phyloP scores from a whole-genome alignment of 177 flowering plant species.

The Vitis hybrid region DNA sequence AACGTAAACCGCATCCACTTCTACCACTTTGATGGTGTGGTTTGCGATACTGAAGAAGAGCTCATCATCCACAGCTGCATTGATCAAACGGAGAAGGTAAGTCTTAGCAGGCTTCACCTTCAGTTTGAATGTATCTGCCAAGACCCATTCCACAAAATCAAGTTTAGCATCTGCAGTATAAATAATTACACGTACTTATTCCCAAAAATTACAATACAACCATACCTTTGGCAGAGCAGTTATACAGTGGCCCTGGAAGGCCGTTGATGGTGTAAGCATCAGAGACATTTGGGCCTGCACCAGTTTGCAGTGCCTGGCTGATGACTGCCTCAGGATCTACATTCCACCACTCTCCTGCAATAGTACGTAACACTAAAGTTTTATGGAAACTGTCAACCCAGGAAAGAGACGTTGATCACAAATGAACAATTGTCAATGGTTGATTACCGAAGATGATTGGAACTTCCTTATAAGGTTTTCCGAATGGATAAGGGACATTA shows the following conservation, averaged over 20 bases:
- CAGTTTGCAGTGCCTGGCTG: constrained; percentile 45
- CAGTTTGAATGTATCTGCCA: constrained; percentile 42
- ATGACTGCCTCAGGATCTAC: constrained; percentile 50
- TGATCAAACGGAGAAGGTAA: constrained; percentile 49
- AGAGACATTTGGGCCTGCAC: constrained; percentile 57
- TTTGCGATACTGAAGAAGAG: constrained; percentile 57
- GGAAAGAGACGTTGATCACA: too few relatives aligned
- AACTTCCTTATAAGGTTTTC: constrained; percentile 53
- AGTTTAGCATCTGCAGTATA: too few relatives aligned
- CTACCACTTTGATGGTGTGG: constrained; percentile 45
- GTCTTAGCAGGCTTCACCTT: constrained; percentile 46
- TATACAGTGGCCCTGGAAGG: constrained; percentile 52
- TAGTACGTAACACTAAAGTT: background rate
- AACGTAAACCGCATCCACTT: constrained; percentile 41
- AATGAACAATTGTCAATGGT: background rate
- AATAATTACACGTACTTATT: too few relatives aligned
- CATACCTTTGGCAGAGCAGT: constrained; percentile 53
- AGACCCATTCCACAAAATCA: background rate
- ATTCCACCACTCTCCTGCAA: constrained; percentile 60
- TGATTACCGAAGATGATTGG: constrained; percentile 55
- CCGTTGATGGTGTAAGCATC: constrained; percentile 58
- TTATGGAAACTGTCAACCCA: too few relatives aligned
- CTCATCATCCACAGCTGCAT: constrained; percentile 57
- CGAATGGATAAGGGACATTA: constrained; percentile 42
- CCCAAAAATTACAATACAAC: too few relatives aligned